These are phyloP conservation scores for Tolypocladium nubicola DNA, from an alignment of 2,329 filamentous ascomycete genomes.

Conservation along the genomic window DNA sequence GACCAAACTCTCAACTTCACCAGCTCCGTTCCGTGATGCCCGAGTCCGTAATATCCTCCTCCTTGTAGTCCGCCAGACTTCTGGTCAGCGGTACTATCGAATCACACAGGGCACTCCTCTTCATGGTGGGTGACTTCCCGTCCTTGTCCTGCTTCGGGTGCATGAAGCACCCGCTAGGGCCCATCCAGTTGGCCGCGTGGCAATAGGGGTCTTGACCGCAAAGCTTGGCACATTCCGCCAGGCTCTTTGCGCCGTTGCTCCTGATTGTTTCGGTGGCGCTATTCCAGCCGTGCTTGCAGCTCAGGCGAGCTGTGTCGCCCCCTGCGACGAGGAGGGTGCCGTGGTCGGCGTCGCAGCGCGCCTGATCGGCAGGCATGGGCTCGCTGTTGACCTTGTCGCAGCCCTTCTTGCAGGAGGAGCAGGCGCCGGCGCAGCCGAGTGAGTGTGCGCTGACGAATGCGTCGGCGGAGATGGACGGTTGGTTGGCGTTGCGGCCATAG, in stretches of 20 bases:
- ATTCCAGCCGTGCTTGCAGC: slow-evolving; percentile 2
- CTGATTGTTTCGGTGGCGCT: not conserved
- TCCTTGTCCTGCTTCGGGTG: not conserved
- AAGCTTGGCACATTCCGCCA: slow-evolving; percentile 3
- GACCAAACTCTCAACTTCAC: not conserved
- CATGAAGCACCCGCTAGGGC: not conserved
- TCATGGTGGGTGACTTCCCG: not conserved
- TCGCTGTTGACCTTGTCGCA: slow-evolving; percentile 1
- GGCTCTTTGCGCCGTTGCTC: not conserved
- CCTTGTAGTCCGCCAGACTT: not conserved
- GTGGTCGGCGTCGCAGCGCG: not conserved
- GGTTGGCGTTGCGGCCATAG: slow-evolving; percentile 5
- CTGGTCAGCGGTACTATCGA: not conserved
- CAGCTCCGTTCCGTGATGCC: not conserved
- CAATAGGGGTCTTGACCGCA: slow-evolving; percentile 2
- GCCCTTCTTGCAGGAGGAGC: slow-evolving; percentile 4
- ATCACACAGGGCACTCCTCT: not conserved
- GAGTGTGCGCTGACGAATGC: slow-evolving; percentile 9
- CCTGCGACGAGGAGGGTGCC: not conserved
- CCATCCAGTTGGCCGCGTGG: slow-evolving; percentile 4
- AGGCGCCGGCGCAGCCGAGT: slow-evolving; percentile 3
- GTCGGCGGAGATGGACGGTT: slow-evolving; percentile 5
- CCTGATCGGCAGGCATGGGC: not conserved
- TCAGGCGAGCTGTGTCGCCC: slow-evolving; percentile 1
- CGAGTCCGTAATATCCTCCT: not conserved